Evolutionary conservation across 2,329 filamentous ascomycete species (phyloP).

Genomic region (Cladosporium cucumerinum): DNA sequence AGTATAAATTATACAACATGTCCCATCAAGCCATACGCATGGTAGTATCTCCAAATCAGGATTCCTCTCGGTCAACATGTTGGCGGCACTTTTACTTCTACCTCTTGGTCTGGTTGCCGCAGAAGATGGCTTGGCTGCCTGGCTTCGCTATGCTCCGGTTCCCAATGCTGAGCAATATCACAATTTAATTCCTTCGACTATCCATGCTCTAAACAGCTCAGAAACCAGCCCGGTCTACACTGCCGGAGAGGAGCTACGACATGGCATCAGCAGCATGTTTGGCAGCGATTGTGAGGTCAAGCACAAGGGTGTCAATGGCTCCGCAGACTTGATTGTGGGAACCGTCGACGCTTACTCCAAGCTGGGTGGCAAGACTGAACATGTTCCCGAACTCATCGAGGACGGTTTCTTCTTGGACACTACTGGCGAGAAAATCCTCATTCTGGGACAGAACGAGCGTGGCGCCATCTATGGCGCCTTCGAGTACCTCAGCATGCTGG

Average conservation of each 20-base stretch:
- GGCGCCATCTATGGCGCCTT: conserved; percentile 68
- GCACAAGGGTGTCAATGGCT: conserved; percentile 22
- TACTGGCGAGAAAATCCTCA: conserved; percentile 48
- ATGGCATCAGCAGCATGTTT: conserved; percentile 57
- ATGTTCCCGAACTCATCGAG: conserved; percentile 44
- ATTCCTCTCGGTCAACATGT: conserved; percentile 1
- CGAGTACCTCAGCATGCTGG: conserved; percentile 64
- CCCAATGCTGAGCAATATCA: conserved; percentile 39
- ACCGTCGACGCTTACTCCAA: conserved; percentile 45
- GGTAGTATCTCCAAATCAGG: not conserved
- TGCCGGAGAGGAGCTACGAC: conserved; percentile 53
- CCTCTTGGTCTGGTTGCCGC: conserved; percentile 41
- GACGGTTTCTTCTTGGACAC: conserved; percentile 63
- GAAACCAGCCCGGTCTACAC: conserved; percentile 54
- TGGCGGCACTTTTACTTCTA: conserved; percentile 8
- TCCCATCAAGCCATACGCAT: not conserved
- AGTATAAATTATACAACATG: not conserved
- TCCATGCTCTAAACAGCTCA: conserved; percentile 52
- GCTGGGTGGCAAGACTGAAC: conserved; percentile 34
- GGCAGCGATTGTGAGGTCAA: conserved; percentile 37
- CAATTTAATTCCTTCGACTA: conserved; percentile 42
- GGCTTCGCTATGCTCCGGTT: conserved; percentile 62
- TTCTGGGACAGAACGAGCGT: conserved; percentile 63
- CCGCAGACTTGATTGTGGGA: conserved; percentile 47
- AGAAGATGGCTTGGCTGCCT: conserved; percentile 60